A percentile compares a stretch with the other conserved stretches of the same genome.
phyloP scores from a whole-genome alignment of 805 yeast species.

The Candida silvatica region DNA sequence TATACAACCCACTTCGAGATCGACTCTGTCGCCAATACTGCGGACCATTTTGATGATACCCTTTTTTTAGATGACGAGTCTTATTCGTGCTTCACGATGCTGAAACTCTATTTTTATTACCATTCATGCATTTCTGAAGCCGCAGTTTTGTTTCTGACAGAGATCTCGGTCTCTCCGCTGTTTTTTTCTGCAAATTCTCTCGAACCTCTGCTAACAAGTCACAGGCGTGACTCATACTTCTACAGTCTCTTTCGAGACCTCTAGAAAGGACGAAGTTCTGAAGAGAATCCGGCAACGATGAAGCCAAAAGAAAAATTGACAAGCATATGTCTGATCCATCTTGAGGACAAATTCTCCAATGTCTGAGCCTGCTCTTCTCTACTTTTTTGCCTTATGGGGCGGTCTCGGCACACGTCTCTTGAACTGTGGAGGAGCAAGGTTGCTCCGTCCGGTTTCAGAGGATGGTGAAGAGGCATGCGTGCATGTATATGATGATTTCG shows the following conservation, averaged over 20 bases:
- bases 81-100: conserved; percentile 93
- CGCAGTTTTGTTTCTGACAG: too few relatives aligned
- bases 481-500: conserved; percentile 36
- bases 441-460: too few relatives aligned
- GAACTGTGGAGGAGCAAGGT: conserved; percentile 6
- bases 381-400: conserved; percentile 1
- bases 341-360: conserved; percentile 50
- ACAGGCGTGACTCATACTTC: too few relatives aligned
- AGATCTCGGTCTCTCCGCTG: too few relatives aligned
- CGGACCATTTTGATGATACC: too few relatives aligned
- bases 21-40: too few relatives aligned
- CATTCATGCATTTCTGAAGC: conserved; percentile 93
- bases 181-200: too few relatives aligned
- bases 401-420: not conserved
- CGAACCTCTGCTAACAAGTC: too few relatives aligned
- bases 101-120: conserved; percentile 67
- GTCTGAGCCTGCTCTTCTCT: conserved; percentile 38
- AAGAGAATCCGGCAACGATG: conserved; percentile 45
- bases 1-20: too few relatives aligned
- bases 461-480: too few relatives aligned
- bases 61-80: conserved; percentile 99
- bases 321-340: conserved; percentile 95
- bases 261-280: too few relatives aligned
- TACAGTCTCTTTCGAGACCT: too few relatives aligned
- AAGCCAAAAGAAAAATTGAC: conserved; percentile 66